These are phyloP conservation scores for Hyphodiscus sp. DNA, from an alignment of 2,329 filamentous ascomycete species.

Conservation along the genomic window DNA sequence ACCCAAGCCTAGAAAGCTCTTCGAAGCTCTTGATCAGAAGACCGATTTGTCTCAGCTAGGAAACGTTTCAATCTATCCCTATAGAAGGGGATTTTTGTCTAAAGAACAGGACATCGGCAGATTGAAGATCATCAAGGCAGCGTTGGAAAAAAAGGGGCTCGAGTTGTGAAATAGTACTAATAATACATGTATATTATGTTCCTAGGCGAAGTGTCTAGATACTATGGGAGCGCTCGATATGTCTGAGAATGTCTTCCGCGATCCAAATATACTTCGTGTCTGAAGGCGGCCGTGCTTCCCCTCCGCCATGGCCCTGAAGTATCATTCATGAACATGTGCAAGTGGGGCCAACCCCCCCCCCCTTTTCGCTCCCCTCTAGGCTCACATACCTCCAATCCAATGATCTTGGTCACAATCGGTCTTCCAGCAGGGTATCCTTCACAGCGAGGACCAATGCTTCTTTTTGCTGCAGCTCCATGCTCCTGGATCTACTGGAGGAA, in stretches of 20 bases:
- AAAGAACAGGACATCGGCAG: constrained; percentile 66
- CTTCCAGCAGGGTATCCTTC: too few relatives aligned
- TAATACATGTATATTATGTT: not conserved
- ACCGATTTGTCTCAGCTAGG: constrained; percentile 45
- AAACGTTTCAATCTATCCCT: constrained; percentile 64
- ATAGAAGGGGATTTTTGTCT: constrained; percentile 63
- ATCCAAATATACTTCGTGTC: not conserved
- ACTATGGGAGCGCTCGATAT: not conserved
- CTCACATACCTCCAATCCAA: too few relatives aligned
- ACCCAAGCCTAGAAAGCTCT: constrained; percentile 56
- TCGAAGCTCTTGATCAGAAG: constrained; percentile 45
- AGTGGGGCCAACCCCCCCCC: not conserved
- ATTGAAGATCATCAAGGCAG: constrained; percentile 73
- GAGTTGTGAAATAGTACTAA: not conserved
- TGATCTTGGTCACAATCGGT: too few relatives aligned
- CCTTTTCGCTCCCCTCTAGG: too few relatives aligned
- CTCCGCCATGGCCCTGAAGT: not conserved
- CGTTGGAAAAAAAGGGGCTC: constrained; percentile 52
- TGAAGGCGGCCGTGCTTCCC: not conserved
- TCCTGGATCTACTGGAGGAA: too few relatives aligned
- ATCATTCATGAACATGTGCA: not conserved
- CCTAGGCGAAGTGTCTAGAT: not conserved
- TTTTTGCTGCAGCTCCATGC: too few relatives aligned
- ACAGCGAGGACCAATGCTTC: too few relatives aligned
- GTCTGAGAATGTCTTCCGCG: not conserved